Percentiles rank a stretch among this genome's conserved stretches.
phyloP scores from a whole-genome alignment of 2,329 filamentous ascomycete genomes.

The Achaetomium macrosporum region DNA sequence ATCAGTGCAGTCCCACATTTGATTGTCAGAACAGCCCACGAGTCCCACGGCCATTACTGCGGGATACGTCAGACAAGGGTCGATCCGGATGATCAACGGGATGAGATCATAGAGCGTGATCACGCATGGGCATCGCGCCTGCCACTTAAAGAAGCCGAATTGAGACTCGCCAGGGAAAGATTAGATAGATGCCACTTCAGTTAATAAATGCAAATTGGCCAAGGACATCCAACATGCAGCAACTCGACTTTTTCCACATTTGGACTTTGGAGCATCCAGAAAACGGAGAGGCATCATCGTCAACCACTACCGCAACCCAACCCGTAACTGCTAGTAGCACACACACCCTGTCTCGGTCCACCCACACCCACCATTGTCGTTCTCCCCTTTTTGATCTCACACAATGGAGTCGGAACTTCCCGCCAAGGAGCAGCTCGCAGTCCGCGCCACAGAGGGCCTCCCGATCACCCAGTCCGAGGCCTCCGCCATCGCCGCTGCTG shows the following conservation, averaged over 20 bases:
- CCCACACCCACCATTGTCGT: not conserved
- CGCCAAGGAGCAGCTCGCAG: conserved; percentile 15
- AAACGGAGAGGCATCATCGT: not conserved
- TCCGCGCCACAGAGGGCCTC: conserved; percentile 22
- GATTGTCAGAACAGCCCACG: not conserved
- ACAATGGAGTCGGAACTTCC: conserved; percentile 14
- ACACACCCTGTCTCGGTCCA: not conserved
- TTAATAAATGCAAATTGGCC: not conserved
- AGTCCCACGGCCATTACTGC: too few species aligned
- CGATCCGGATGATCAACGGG: not conserved
- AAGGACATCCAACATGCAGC: conserved; percentile 9
- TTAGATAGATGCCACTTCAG: too few species aligned
- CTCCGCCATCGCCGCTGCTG: conserved; percentile 24
- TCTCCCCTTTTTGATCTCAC: not conserved
- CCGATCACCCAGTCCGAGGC: conserved; percentile 27
- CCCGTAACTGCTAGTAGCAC: not conserved
- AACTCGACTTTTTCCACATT: conserved; percentile 16
- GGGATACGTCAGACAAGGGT: not conserved
- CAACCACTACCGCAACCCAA: not conserved
- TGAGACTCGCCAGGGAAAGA: not conserved
- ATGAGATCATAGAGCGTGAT: conserved; percentile 8
- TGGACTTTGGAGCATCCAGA: conserved; percentile 6
- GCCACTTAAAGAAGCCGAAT: not conserved
- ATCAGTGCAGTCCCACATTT: not conserved
- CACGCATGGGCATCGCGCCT: not conserved